Evolutionary conservation across 148 eudicot species (phyloP).

Genomic region (Arctostaphylos glauca): DNA sequence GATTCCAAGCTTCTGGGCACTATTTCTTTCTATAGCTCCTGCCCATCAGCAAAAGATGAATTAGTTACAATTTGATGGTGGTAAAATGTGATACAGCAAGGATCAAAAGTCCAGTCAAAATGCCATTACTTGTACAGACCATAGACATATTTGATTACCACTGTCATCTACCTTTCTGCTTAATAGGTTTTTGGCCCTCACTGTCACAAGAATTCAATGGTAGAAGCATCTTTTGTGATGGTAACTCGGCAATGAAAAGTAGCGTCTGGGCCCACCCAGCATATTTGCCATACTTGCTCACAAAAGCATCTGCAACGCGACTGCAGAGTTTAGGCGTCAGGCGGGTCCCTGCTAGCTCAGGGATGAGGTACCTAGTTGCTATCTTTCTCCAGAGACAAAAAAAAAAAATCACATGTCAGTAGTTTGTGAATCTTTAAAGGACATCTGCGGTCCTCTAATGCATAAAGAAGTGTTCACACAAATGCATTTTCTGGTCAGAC

Average conservation of each 20-base stretch:
- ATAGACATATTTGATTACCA: conserved; percentile 1
- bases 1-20: conserved; percentile 10
- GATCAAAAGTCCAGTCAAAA: background rate
- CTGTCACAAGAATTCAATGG: conserved; percentile 22
- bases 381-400: conserved; percentile 41
- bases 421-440: background rate
- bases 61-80: background rate
- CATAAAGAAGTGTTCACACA: background rate
- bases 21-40: background rate
- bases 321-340: conserved; percentile 59
- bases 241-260: conserved; percentile 90
- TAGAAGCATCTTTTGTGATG: conserved; percentile 74
- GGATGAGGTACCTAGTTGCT: conserved; percentile 78
- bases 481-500: background rate
- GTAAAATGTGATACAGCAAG: background rate
- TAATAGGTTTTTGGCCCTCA: conserved; percentile 27
- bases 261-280: conserved; percentile 99
- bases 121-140: background rate
- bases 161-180: conserved; percentile 19
- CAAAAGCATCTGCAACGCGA: conserved; percentile 94
- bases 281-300: conserved; percentile 81
- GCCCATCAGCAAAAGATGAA: conserved; percentile 5
- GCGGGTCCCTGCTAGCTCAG: conserved; percentile 79
- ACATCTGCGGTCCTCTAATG: background rate
- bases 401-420: conserved; percentile 14